A percentile compares a stretch with the other conserved stretches of the same genome.
phyloP scores from a whole-genome alignment of 2,329 filamentous ascomycete species.

The Emericellopsis cladophorae region DNA sequence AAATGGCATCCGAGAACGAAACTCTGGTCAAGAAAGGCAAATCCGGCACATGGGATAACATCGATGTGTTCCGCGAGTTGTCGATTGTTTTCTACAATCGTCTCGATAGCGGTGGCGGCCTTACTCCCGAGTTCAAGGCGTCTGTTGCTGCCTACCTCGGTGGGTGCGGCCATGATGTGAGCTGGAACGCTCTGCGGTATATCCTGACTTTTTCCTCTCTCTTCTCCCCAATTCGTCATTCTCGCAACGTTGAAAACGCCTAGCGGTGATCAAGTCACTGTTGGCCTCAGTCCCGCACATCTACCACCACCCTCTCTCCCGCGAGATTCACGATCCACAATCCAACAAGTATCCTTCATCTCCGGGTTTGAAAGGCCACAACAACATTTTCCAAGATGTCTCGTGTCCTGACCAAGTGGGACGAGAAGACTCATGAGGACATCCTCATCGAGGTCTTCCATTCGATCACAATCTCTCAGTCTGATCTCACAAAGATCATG shows the following conservation, averaged over 20 bases:
- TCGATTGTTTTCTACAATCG: conserved; percentile 17
- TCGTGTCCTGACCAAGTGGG: conserved; percentile 23
- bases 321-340: background rate
- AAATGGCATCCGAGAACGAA: background rate
- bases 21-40: conserved; percentile 9
- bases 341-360: background rate
- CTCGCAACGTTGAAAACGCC: background rate
- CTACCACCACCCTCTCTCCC: background rate
- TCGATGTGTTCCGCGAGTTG: conserved; percentile 19
- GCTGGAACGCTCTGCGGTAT: conserved; percentile 33
- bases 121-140: conserved; percentile 14
- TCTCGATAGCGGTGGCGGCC: conserved; percentile 10
- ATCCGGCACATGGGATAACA: conserved; percentile 16
- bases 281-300: background rate
- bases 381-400: conserved; percentile 9
- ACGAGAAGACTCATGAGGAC: conserved; percentile 25
- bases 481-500: conserved; percentile 22
- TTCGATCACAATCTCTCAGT: conserved; percentile 16
- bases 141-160: conserved; percentile 19
- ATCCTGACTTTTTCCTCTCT: background rate
- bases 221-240: background rate
- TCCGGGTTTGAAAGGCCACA: too few relatives aligned
- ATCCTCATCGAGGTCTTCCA: conserved; percentile 28
- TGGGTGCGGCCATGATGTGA: conserved; percentile 18
- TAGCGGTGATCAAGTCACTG: background rate